These are phyloP conservation scores for Eucalyptus erythrocorys DNA, from an alignment of 345 rosid species.

Conservation along the genomic window DNA sequence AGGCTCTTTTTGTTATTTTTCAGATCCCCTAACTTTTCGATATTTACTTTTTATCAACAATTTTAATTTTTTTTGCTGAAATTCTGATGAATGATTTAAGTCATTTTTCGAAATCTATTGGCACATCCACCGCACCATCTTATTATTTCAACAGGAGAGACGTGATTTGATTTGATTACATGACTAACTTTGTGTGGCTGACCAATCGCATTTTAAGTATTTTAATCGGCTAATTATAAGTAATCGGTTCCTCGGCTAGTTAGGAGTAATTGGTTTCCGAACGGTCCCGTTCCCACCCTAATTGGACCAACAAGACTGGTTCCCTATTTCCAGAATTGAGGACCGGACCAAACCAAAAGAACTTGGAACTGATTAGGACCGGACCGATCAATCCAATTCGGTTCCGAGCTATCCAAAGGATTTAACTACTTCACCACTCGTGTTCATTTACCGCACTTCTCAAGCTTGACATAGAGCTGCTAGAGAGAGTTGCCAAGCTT, in stretches of 20 bases:
- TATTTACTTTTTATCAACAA: neutral
- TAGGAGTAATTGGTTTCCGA: too few species aligned
- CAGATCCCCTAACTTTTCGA: neutral
- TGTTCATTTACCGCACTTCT: too few species aligned
- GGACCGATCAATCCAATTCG: rapidly evolving
- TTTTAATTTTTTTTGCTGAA: neutral
- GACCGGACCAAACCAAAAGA: too few species aligned
- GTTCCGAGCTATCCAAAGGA: too few species aligned
- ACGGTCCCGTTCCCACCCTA: too few species aligned
- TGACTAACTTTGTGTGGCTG: rapidly evolving
- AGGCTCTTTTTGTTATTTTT: neutral
- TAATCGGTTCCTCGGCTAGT: too few species aligned
- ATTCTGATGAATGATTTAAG: neutral
- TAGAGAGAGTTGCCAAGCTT: too few species aligned
- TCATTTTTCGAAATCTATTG: neutral
- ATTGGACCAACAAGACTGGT: rapidly evolving
- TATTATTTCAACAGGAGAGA: rapidly evolving
- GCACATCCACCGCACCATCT: rapidly evolving
- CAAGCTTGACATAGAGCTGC: too few species aligned
- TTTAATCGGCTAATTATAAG: rapidly evolving
- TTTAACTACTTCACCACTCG: too few species aligned
- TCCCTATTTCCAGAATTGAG: rapidly evolving
- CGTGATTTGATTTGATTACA: neutral
- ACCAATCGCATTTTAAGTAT: too few species aligned
- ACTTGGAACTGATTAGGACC: rapidly evolving